Conservation (phyloP, 2,329 filamentous ascomycete species). For the Keithomyces neogunnii region DNA sequence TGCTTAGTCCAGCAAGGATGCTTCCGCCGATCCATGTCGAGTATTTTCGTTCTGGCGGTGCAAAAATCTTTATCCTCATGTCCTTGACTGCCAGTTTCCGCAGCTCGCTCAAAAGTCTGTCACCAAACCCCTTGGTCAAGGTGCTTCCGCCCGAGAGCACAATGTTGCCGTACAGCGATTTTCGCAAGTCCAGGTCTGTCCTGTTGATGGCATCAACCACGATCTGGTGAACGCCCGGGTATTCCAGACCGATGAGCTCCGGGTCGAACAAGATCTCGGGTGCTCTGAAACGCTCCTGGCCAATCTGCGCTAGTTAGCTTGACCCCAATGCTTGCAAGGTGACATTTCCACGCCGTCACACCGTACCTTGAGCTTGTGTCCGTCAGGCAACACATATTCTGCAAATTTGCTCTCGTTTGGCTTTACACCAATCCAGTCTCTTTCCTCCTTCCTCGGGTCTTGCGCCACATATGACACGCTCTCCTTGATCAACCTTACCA, state of each 20-base stretch:
- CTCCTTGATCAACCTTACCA: conserved; percentile 97
- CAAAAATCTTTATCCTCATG: conserved; percentile 99
- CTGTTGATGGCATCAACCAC: conserved; percentile 93
- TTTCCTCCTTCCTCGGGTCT: conserved; percentile 90
- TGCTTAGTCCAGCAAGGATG: conserved; percentile 92
- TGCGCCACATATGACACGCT: conserved; percentile 83
- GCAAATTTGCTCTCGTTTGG: conserved; percentile 68
- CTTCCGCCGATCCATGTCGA: conserved; percentile 99
- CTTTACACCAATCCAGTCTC: conserved; percentile 83
- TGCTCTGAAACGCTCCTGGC: conserved; percentile 87
- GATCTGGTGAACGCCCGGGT: conserved; percentile 94
- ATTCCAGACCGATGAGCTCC: conserved; percentile 93
- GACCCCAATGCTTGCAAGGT: conserved; percentile 11
- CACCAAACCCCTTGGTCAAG: conserved; percentile 92
- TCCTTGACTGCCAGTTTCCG: conserved; percentile 94
- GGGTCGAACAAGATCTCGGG: conserved; percentile 97
- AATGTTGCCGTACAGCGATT: conserved; percentile 91
- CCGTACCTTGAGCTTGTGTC: conserved; percentile 78
- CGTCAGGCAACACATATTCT: conserved; percentile 87
- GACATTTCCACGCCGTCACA: neutral
- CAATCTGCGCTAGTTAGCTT: conserved; percentile 48
- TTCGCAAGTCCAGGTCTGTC: conserved; percentile 91
- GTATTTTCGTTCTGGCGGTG: conserved; percentile 94
- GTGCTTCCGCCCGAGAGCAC: conserved; percentile 94
- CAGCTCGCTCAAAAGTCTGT: conserved; percentile 83